A percentile compares a stretch with the other conserved stretches of the same genome.
Evolutionary conservation across 1,284 basidiomycete species (phyloP).

Genomic region (Caloboletus inedulis): DNA sequence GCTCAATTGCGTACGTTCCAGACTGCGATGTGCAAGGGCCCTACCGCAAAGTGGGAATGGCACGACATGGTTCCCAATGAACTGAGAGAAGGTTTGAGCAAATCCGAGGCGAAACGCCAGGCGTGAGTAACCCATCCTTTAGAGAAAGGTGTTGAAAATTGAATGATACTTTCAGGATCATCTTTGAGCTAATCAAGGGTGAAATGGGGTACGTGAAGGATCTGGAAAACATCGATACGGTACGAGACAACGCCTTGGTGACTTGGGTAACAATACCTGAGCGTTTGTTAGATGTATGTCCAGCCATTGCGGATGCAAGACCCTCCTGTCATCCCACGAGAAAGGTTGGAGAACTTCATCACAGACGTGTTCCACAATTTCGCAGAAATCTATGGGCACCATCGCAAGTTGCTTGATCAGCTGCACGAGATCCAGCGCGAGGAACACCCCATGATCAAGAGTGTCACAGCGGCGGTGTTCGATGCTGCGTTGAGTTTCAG

Average conservation of each 20-base stretch:
- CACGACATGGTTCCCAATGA: constrained; percentile 78
- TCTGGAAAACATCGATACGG: constrained; percentile 78
- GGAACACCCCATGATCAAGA: constrained; percentile 82
- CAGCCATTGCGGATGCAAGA: constrained; percentile 70
- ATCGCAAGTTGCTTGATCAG: constrained; percentile 71
- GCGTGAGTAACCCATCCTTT: constrained; percentile 54
- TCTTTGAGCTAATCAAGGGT: constrained; percentile 93
- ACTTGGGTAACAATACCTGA: constrained; percentile 8
- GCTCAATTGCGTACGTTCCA: constrained; percentile 86
- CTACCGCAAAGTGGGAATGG: constrained; percentile 81
- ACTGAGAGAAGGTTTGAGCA: constrained; percentile 59
- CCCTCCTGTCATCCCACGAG: constrained; percentile 73
- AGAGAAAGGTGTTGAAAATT: background rate
- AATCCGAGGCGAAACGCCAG: constrained; percentile 83
- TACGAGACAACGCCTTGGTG: constrained; percentile 9
- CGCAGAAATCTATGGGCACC: constrained; percentile 71
- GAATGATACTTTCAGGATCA: constrained; percentile 52
- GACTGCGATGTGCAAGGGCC: constrained; percentile 76
- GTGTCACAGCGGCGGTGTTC: constrained; percentile 83
- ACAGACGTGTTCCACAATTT: constrained; percentile 94
- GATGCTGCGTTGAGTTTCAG: constrained; percentile 91
- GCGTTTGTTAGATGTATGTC: constrained; percentile 63
- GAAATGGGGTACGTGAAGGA: constrained; percentile 96
- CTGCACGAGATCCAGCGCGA: constrained; percentile 87
- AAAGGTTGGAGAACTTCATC: constrained; percentile 77